Evolutionary conservation across 2,329 filamentous ascomycete genomes (phyloP).

Genomic region (Curvularia spicifera): DNA sequence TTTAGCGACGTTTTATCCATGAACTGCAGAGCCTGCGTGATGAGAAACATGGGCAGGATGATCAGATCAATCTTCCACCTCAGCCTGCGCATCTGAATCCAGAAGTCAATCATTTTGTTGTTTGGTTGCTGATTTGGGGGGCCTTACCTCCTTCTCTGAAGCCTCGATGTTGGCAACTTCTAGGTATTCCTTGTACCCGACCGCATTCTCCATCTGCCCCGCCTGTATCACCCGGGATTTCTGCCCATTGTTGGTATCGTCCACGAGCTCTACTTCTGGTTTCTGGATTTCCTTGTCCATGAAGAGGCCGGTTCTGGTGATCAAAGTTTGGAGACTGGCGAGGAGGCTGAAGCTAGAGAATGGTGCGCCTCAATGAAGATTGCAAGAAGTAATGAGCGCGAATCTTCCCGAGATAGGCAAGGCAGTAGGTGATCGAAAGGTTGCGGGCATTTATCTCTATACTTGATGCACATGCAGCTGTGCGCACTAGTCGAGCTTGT

Average conservation of each 20-base stretch:
- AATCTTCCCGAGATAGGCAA: background rate
- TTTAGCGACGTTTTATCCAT: slow-evolving; percentile 36
- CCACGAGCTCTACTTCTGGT: background rate
- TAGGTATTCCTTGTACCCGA: slow-evolving; percentile 28
- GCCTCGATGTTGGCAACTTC: slow-evolving; percentile 20
- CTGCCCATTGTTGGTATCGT: background rate
- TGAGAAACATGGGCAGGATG: slow-evolving; percentile 33
- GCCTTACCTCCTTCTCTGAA: slow-evolving; percentile 18
- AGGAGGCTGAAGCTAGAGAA: background rate
- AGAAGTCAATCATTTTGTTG: background rate
- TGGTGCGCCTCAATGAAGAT: background rate
- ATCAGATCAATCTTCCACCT: slow-evolving; percentile 35
- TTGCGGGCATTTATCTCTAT: background rate
- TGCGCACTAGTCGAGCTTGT: background rate
- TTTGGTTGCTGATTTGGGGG: background rate
- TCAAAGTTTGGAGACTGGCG: background rate
- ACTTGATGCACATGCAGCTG: background rate
- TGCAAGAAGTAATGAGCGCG: background rate
- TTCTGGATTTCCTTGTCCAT: background rate
- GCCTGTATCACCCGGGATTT: background rate
- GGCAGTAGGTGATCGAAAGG: background rate
- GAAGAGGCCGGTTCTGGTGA: background rate
- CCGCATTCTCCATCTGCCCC: slow-evolving; percentile 17
- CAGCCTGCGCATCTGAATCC: slow-evolving; percentile 13
- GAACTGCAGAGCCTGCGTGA: slow-evolving; percentile 33